A percentile compares a stretch with the other conserved stretches of the same genome.
These are phyloP conservation scores for Hymenoscyphus occultus DNA, from an alignment of 2,329 filamentous ascomycete species.

Conservation along the genomic window DNA sequence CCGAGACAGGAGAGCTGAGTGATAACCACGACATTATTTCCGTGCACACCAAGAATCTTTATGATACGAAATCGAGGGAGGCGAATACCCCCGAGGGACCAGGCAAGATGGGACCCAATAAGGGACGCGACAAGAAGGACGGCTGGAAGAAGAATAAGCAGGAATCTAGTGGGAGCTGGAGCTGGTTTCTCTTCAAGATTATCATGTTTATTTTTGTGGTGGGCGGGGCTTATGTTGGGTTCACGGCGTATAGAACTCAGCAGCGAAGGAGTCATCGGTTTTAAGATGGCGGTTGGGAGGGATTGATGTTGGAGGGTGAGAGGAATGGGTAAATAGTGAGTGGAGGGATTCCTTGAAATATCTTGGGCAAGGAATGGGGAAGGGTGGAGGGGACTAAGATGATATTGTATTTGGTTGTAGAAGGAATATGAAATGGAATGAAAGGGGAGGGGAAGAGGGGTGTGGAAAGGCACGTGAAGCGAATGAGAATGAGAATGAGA, in stretches of 20 bases:
- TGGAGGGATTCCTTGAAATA: too few relatives aligned
- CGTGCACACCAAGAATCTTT: slow-evolving; percentile 83
- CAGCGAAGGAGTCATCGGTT: slow-evolving; percentile 36
- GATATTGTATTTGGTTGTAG: too few relatives aligned
- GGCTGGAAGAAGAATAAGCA: slow-evolving; percentile 20
- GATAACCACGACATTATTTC: slow-evolving; percentile 98
- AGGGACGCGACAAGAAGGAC: slow-evolving; percentile 13
- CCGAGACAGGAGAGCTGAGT: slow-evolving; percentile 92
- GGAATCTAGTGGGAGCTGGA: slow-evolving; percentile 52
- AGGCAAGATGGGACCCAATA: slow-evolving; percentile 6
- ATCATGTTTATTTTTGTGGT: slow-evolving; percentile 69
- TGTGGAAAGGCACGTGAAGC: too few relatives aligned
- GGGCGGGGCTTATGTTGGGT: slow-evolving; percentile 80
- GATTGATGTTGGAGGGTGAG: too few relatives aligned
- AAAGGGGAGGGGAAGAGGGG: too few relatives aligned
- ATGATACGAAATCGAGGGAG: slow-evolving; percentile 54
- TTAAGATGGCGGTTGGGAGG: slow-evolving; percentile 15
- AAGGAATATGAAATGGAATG: too few relatives aligned
- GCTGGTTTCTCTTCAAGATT: slow-evolving; percentile 77
- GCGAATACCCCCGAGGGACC: slow-evolving; percentile 57
- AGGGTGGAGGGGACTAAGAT: too few relatives aligned
- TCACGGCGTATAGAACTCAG: slow-evolving; percentile 69
- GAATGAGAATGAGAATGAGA: too few relatives aligned
- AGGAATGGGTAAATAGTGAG: too few relatives aligned
- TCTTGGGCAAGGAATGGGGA: too few relatives aligned